Evolutionary conservation across 2,329 filamentous ascomycete species (phyloP), one percentile per base, ranked within the genome.

Genomic region (Ophiognomonia clavigignenti-juglandacearum): DNA sequence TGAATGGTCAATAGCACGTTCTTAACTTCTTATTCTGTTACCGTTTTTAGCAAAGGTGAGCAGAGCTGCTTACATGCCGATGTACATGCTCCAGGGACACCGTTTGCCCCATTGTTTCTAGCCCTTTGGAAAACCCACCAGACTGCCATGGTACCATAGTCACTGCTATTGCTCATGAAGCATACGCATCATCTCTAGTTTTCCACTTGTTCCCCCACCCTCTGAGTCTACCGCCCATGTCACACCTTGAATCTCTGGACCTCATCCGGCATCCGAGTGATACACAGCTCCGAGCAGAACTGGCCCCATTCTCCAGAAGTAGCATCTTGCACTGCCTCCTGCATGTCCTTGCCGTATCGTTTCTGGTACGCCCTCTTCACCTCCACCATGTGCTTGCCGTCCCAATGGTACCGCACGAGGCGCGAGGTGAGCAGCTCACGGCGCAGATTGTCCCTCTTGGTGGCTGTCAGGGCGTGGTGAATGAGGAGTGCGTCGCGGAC

Each of bases 371-470:
- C 87, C 26, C 70, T 68, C 74, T 95, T 95, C 45, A 97, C 81
- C 18, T 78, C 77, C 50, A 83, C 79, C 68, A 97, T 76, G 66
- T 97, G 92, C 53, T 78, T 69, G 4, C 85, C 79, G 60, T 97
- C 91, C 93, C 93, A 97, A 67, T 97, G 93, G 64, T 92, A 82
- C 26, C 93, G 78, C 36, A 96, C 88, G 2, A 97, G 76, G 2
- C 93, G 78, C 3, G 86, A 91, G 54, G 95, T 95, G 42, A 98
- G 80, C 40, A 96, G 72, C 63, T 96, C 92, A 38, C 87, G 85
- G 24, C 92, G 82, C 53, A 91, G 74, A 44, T 78, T 67, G 60
- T 92, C 87, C 53, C 79, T 80, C 54, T 76, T 79, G 4, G 85
- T 84, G 38, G 85, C 79, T 18, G 83, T 85, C 54, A 97, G 82